Conservation (phyloP, 176 grass and related monocot genomes). For the Zizania latifolia region DNA sequence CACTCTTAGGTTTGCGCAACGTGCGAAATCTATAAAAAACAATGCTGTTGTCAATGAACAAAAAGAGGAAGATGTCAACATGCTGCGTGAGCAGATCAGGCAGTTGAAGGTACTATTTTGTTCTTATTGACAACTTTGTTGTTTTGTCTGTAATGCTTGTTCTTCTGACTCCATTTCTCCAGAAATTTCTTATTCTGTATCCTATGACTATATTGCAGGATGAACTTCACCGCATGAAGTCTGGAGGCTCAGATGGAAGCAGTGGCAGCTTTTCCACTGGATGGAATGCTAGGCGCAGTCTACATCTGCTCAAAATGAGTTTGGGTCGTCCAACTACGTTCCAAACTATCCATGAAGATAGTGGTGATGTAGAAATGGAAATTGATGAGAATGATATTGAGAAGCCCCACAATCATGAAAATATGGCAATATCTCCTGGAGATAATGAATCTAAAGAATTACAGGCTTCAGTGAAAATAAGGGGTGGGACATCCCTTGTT, state of each 20-base stretch:
- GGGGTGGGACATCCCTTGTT: too few species aligned
- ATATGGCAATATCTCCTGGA: background rate
- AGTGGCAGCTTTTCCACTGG: slow-evolving; percentile 36
- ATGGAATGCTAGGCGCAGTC: too few species aligned
- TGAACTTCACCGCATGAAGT: slow-evolving; percentile 54
- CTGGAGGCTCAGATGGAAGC: slow-evolving; percentile 12
- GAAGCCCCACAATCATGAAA: slow-evolving; percentile 31
- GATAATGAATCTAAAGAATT: too few species aligned
- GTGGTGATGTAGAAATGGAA: slow-evolving; percentile 63
- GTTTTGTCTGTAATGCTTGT: too few species aligned
- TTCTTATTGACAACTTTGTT: too few species aligned
- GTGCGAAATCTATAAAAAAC: slow-evolving; percentile 62
- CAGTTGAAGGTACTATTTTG: slow-evolving; percentile 47
- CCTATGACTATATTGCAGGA: slow-evolving; percentile 40
- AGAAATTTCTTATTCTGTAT: too few species aligned
- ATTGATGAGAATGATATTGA: slow-evolving; percentile 60
- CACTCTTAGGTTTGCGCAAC: slow-evolving; percentile 63
- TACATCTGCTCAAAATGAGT: too few species aligned
- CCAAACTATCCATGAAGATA: slow-evolving; percentile 45
- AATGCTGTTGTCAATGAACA: slow-evolving; percentile 61
- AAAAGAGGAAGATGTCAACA: slow-evolving; percentile 54
- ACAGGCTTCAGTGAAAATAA: too few species aligned
- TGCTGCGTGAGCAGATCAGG: slow-evolving; percentile 57
- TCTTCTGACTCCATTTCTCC: too few species aligned
- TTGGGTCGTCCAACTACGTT: slow-evolving; percentile 34